Conservation (phyloP, 768 basidiomycete species). For the Gloeostereum incarnatum region DNA sequence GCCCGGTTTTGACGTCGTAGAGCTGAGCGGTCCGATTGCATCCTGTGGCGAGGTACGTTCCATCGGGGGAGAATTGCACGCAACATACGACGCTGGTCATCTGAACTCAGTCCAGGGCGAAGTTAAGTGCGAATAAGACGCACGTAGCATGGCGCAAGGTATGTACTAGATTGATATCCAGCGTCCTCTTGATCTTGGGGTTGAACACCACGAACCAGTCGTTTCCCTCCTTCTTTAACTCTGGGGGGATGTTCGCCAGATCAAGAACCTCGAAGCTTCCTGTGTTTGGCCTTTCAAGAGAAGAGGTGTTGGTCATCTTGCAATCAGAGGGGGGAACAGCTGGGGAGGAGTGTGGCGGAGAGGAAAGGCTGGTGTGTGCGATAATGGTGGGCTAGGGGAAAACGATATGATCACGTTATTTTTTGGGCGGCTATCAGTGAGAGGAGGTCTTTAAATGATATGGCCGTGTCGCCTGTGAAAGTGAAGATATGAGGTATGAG, state of each 20-base stretch:
- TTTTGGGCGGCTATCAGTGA: no score
- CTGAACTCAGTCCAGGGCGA: background rate
- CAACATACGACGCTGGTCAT: conserved; percentile 63
- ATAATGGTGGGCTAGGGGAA: conserved; percentile 7
- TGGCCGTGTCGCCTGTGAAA: no score
- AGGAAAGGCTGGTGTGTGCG: conserved; percentile 16
- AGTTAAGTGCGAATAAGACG: conserved; percentile 8
- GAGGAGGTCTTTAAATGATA: no score
- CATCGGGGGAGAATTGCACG: conserved; percentile 90
- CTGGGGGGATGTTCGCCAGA: conserved; percentile 35
- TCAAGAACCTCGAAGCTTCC: conserved; percentile 43
- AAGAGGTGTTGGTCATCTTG: conserved; percentile 7
- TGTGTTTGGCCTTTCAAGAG: conserved; percentile 30
- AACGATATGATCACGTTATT: conserved; percentile 10
- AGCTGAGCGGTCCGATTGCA: conserved; percentile 96
- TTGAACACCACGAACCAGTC: conserved; percentile 92
- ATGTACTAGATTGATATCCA: conserved; percentile 77
- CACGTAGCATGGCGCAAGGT: conserved; percentile 89
- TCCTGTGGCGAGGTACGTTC: conserved; percentile 87
- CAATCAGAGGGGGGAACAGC: conserved; percentile 6
- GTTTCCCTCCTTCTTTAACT: conserved; percentile 61
- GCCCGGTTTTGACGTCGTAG: conserved; percentile 84
- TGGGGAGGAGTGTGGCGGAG: conserved; percentile 15
- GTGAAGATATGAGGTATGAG: no score
- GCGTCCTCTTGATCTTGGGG: conserved; percentile 62